phyloP scores from a whole-genome alignment of 768 basidiomycete genomes.

The Trametes maxima region DNA sequence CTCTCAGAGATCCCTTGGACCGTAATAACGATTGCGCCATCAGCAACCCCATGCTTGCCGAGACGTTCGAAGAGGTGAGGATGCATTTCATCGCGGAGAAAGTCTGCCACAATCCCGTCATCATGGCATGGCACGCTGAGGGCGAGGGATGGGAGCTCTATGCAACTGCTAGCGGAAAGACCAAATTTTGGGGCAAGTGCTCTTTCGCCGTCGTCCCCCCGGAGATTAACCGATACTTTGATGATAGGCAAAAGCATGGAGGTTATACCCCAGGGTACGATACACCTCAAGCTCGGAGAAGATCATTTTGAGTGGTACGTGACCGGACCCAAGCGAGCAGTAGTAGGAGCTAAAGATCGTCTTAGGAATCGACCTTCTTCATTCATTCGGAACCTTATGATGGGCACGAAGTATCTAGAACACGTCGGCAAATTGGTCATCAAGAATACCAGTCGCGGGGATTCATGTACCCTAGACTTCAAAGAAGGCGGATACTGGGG shows the following conservation, averaged over 20 bases:
- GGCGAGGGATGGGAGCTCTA: constrained; percentile 75
- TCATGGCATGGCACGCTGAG: constrained; percentile 85
- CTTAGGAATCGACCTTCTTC: constrained; percentile 83
- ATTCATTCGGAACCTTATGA: constrained; percentile 87
- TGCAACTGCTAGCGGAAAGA: constrained; percentile 79
- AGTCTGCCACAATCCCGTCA: constrained; percentile 80
- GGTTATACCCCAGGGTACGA: constrained; percentile 77
- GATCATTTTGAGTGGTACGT: constrained; percentile 74
- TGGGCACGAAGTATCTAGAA: constrained; percentile 89
- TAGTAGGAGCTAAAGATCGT: neutral
- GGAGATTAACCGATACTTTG: constrained; percentile 26
- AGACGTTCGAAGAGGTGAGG: constrained; percentile 83
- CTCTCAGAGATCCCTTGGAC: neutral
- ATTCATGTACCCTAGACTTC: constrained; percentile 76
- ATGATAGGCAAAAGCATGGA: constrained; percentile 82
- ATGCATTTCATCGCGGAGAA: constrained; percentile 88
- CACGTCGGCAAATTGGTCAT: constrained; percentile 81
- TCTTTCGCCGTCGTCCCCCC: constrained; percentile 15
- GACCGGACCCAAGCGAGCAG: neutral
- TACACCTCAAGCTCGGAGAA: constrained; percentile 63
- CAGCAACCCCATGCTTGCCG: constrained; percentile 86
- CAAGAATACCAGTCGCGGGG: constrained; percentile 56
- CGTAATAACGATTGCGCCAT: constrained; percentile 5
- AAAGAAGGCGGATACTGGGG: constrained; percentile 87
- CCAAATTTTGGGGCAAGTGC: constrained; percentile 86